Base-by-base conservation (phyloP, 768 basidiomycete genomes). In the Lactarius quietus region DNA sequence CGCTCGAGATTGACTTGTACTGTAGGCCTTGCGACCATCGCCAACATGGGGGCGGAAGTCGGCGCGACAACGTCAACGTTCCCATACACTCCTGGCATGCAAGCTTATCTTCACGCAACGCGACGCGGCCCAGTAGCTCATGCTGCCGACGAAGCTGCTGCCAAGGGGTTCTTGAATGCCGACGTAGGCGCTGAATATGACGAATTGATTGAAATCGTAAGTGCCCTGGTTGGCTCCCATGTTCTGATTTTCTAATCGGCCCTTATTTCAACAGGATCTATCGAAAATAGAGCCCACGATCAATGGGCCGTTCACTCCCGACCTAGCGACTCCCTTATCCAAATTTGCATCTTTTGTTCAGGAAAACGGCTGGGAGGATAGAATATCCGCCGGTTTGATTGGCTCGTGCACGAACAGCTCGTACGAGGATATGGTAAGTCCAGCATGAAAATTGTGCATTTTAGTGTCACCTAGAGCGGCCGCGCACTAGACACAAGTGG, bases 21-120 rank as follows among this genome's bases (percentile, higher is more conserved):
- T 53, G 33, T 57, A 90, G 91, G 92, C 62, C 78, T 97, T 61
- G 97, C 96, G 1, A 98, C 97, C 2, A 90, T 99, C 62, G 90
- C 93, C 52, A 98, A 99, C 77, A 99, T 98, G 97, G 97, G 97
- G 58, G 97, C 97, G 15, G 97, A 99, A 80, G 95, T 98, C n/a
- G 97, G 97, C 43, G 97, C 97, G n/a, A 99, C 97, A 1, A 98
- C 97, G 0, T 96, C 95, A 1, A 93, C 91, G 7, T 99, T 99
- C 83, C 95, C 96, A 6, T 99, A 98, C 77, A 94, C 93, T 18
- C 77, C 84, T 20, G 86, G 86, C 72, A 98, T 98, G 96, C 83
- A 86, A 36, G 81, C 85, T 39, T 99, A 98, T 77, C 85, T 99
- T 35, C 81, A 84, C 68, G 95, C 95, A 23, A 99, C 97, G 10